Percentiles rank a stretch among this genome's conserved stretches.
These are phyloP conservation scores for Hymenoscyphus occultus DNA, from an alignment of 2,329 filamentous ascomycete species.

Conservation along the genomic window DNA sequence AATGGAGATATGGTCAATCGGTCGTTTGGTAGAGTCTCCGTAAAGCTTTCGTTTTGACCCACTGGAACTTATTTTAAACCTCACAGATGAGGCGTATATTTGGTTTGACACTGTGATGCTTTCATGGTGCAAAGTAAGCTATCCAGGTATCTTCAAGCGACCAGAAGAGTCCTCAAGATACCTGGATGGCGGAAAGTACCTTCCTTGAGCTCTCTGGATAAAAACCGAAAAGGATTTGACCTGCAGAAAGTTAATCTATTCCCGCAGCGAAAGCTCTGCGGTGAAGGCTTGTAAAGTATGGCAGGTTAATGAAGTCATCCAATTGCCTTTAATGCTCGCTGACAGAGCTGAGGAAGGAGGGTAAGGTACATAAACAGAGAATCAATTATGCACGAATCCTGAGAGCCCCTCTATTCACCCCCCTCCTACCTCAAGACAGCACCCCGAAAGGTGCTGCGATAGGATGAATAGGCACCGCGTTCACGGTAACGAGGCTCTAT, in stretches of 20 bases:
- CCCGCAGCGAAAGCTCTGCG: not conserved
- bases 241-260: conserved; percentile 4
- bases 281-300: not conserved
- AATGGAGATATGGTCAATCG: not conserved
- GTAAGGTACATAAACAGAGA: not conserved
- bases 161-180: not conserved
- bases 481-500: not conserved
- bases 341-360: not conserved
- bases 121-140: not conserved
- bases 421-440: not conserved
- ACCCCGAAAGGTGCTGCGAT: not conserved
- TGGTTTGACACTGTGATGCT: not conserved
- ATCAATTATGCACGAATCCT: not conserved
- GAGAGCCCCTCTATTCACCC: not conserved
- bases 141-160: not conserved
- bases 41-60: not conserved
- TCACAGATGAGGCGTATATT: not conserved
- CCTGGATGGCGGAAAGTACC: conserved; percentile 3
- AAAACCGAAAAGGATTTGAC: not conserved
- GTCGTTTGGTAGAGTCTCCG: not conserved
- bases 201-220: conserved; percentile 5
- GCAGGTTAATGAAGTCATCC: not conserved
- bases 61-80: not conserved
- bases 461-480: not conserved
- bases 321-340: not conserved